Conservation (phyloP, 2,329 filamentous ascomycete genomes). For the Penicillium crustosum region DNA sequence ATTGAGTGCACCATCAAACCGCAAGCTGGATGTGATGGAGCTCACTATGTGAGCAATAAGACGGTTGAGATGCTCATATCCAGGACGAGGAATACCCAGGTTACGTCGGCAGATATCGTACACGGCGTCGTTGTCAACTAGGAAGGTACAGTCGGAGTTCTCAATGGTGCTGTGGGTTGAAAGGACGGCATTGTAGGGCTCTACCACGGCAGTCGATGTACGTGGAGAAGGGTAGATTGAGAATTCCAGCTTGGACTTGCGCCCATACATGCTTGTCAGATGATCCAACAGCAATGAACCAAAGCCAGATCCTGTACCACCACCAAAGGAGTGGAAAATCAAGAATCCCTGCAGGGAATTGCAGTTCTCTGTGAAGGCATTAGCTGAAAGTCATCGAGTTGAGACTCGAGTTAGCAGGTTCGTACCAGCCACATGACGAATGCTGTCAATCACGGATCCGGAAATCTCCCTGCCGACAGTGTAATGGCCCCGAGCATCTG, state of each 20-base stretch:
- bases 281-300: slow-evolving; percentile 65
- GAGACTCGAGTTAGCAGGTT: background rate
- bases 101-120: slow-evolving; percentile 67
- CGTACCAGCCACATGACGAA: slow-evolving; percentile 63
- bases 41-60: slow-evolving; percentile 68
- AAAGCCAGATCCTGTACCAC: slow-evolving; percentile 67
- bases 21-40: slow-evolving; percentile 64
- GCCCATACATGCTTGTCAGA: slow-evolving; percentile 64
- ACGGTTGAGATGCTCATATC: slow-evolving; percentile 65
- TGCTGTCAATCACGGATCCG: slow-evolving; percentile 63
- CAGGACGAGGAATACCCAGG: slow-evolving; percentile 63
- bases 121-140: slow-evolving; percentile 68
- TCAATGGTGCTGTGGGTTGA: slow-evolving; percentile 63
- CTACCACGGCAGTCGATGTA: slow-evolving; percentile 65
- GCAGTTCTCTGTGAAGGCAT: slow-evolving; percentile 57
- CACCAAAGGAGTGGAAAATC: slow-evolving; percentile 68
- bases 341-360: slow-evolving; percentile 66
- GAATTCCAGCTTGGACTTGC: slow-evolving; percentile 69
- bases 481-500: slow-evolving; percentile 67
- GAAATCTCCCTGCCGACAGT: slow-evolving; percentile 68
- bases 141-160: slow-evolving; percentile 67
- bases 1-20: slow-evolving; percentile 66
- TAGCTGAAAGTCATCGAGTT: slow-evolving; percentile 14
- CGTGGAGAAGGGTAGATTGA: slow-evolving; percentile 65
- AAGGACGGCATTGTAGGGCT: slow-evolving; percentile 64